These are phyloP conservation scores for Aspergillus tubingensis DNA, from an alignment of 2,329 filamentous ascomycete species.

Conservation along the genomic window DNA sequence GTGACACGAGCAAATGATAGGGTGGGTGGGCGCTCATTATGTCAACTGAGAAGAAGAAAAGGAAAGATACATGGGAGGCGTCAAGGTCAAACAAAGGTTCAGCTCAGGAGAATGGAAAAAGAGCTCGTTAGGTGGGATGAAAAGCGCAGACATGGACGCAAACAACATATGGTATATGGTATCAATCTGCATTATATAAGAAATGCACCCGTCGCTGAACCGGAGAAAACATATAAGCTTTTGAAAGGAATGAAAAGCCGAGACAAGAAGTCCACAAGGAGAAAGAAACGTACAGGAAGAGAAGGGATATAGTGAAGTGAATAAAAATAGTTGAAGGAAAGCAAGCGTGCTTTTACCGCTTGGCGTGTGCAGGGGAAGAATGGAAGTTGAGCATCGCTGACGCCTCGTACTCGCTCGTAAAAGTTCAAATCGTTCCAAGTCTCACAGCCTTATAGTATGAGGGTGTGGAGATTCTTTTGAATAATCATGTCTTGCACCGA, in stretches of 20 bases:
- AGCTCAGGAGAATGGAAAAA: slow-evolving; percentile 9
- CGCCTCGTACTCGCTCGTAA: slow-evolving; percentile 23
- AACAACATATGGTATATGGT: slow-evolving; percentile 31
- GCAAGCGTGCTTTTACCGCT: slow-evolving; percentile 21
- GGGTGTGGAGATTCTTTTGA: slow-evolving; percentile 76
- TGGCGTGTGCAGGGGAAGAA: slow-evolving; percentile 20
- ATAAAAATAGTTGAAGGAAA: not conserved
- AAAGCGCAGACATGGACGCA: slow-evolving; percentile 15
- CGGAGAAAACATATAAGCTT: slow-evolving; percentile 24
- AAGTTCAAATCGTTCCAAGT: slow-evolving; percentile 12
- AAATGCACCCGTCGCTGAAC: slow-evolving; percentile 29
- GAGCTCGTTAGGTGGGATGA: slow-evolving; percentile 12
- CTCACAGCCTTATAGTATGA: slow-evolving; percentile 60
- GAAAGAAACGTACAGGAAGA: slow-evolving; percentile 9
- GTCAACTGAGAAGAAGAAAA: not conserved
- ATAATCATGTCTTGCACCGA: slow-evolving; percentile 88
- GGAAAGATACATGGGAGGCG: slow-evolving; percentile 11
- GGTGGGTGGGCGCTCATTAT: not conserved
- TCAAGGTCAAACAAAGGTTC: slow-evolving; percentile 5
- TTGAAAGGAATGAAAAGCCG: slow-evolving; percentile 13
- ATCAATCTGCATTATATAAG: slow-evolving; percentile 37
- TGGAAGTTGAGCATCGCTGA: slow-evolving; percentile 18
- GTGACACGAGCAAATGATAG: not conserved
- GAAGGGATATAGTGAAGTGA: not conserved
- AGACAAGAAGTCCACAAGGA: slow-evolving; percentile 13